Base-by-base conservation (phyloP, 2,329 filamentous ascomycete species). In the Teratosphaeria gauchensis region DNA sequence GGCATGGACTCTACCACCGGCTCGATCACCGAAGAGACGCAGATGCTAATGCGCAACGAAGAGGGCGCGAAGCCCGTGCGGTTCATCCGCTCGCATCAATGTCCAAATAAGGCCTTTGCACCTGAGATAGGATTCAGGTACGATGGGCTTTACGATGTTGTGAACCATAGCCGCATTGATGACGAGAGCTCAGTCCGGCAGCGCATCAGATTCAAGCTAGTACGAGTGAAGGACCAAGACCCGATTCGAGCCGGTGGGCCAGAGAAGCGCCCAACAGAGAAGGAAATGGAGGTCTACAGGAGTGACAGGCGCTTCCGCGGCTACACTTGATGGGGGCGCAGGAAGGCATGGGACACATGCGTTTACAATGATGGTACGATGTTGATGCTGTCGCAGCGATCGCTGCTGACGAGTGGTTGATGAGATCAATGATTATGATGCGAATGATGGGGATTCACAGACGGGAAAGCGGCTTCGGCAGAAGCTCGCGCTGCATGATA, bases 111-210 rank as follows among this genome's bases (percentile, higher is more conserved):
- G 19, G 61, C 58, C 0, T 81, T 76, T 56, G 72, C 77, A 0
- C 82, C 82, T 0, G 59, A 66, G 1, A 61, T 71, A 9, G 82
- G 82, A 0, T 73, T 81, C n/a, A 71, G 83, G 1, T 84, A 84
- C 56, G 82, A 85, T 66, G 83, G 82, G 0, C 66, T 84, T 0
- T 85, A 85, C 61, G 65, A 71, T 5, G 76, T 84, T 4, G 70
- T 69, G 0, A 65, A 59, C 2, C 73, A 72, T 54, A 66, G 76
- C 59, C 56, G 75, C 0, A 38, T 78, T 1, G 74, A 82, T 57
- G 35, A 63, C 3, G 30, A 75, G 1, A 71, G 79, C 42, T 51
- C 63, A 3, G 63, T 66, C 12, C 75, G 72, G n/a, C 73, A 74
- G 2, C 73, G 75, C 21, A 75, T 80, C 64, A 69, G 73, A 0